Percentiles rank a stretch among this genome's conserved stretches.
These are phyloP conservation scores for Auricularia heimuer DNA, from an alignment of 768 basidiomycete species.

Conservation along the genomic window DNA sequence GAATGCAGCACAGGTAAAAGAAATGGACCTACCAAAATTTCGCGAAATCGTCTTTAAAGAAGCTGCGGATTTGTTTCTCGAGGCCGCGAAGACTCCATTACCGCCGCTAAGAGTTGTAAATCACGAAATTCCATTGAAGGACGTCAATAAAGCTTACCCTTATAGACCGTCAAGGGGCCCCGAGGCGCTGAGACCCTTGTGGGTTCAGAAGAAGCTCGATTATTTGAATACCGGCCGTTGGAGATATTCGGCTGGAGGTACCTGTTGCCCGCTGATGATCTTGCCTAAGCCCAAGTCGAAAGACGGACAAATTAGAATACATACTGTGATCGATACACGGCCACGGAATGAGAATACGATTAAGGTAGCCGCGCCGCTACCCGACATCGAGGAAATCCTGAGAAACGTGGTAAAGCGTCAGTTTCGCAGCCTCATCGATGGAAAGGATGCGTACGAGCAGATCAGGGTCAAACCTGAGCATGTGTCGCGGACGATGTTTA, in stretches of 20 bases:
- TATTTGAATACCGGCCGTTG: constrained; percentile 4
- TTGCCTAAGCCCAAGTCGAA: constrained; percentile 1
- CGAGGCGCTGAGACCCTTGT: not conserved
- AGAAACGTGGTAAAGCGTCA: not conserved
- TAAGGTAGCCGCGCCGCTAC: constrained; percentile 5
- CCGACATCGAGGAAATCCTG: constrained; percentile 6
- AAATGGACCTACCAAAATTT: not conserved
- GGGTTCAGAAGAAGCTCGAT: not conserved
- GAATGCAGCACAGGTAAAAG: not conserved
- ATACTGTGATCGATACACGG: constrained; percentile 1
- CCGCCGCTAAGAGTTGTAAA: constrained; percentile 4
- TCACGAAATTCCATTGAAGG: constrained; percentile 5
- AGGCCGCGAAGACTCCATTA: not conserved
- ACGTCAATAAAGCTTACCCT: not conserved
- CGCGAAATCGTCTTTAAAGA: not conserved
- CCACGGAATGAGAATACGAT: constrained; percentile 2
- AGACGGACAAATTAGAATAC: not conserved
- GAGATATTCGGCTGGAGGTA: constrained; percentile 2
- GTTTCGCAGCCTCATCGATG: constrained; percentile 8
- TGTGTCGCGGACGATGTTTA: constrained; percentile 8
- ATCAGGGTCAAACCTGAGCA: constrained; percentile 5
- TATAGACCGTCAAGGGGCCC: constrained; percentile 5
- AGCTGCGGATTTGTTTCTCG: not conserved
- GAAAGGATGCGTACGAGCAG: constrained; percentile 12
- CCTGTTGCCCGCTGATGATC: constrained; percentile 2